Conservation (phyloP, 495 filamentous ascomycete genomes). For the Aspergillus egyptiacus region DNA sequence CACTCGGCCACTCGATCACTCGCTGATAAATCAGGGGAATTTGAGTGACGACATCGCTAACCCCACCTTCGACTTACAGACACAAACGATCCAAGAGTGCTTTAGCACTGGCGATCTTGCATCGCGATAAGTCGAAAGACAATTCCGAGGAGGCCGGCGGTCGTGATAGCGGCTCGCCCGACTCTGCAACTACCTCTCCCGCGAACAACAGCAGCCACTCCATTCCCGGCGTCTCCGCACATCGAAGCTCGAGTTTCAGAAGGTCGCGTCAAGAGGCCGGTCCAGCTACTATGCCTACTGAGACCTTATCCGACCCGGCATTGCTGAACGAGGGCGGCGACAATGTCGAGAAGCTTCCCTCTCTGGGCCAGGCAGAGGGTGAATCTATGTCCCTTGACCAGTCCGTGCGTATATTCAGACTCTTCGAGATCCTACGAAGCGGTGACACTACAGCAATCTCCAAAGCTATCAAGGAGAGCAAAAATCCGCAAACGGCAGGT, state of each 20-base stretch:
- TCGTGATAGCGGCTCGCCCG: constrained; percentile 27
- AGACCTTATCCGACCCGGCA: constrained; percentile 24
- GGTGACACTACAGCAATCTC: constrained; percentile 88
- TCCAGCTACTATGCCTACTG: constrained; percentile 21
- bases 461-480: constrained; percentile 72
- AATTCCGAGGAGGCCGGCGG: constrained; percentile 23
- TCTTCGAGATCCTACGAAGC: constrained; percentile 85
- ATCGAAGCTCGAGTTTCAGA: constrained; percentile 30
- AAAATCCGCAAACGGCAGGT: constrained; percentile 37
- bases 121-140: constrained; percentile 46
- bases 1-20: too few relatives aligned
- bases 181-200: constrained; percentile 25
- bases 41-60: constrained; percentile 22
- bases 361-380: constrained; percentile 26
- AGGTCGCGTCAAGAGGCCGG: constrained; percentile 25
- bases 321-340: constrained; percentile 26
- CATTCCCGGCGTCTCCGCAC: constrained; percentile 19
- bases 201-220: constrained; percentile 22
- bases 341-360: constrained; percentile 30
- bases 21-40: background rate
- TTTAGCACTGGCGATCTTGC: constrained; percentile 46
- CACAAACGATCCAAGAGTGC: constrained; percentile 52
- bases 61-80: constrained; percentile 26
- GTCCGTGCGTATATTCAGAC: constrained; percentile 85
- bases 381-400: constrained; percentile 69